These are phyloP conservation scores for Gossypium mustelinum DNA, from an alignment of 345 rosid genomes.

Conservation along the genomic window DNA sequence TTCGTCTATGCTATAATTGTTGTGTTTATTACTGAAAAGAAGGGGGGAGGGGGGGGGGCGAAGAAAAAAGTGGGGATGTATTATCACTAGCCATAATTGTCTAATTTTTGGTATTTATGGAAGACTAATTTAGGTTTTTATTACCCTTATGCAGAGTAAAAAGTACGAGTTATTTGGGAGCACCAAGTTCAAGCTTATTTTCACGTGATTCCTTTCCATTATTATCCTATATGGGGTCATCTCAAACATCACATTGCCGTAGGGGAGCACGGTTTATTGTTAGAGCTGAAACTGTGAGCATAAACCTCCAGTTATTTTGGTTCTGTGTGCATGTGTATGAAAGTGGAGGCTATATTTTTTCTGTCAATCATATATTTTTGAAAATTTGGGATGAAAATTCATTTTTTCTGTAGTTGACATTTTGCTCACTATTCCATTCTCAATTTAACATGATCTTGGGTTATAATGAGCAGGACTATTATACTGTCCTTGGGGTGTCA, in stretches of 20 bases:
- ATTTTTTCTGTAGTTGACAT: not conserved
- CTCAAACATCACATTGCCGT: not conserved
- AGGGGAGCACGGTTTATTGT: conserved; percentile 37
- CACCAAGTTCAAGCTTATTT: conserved; percentile 63
- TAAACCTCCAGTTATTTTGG: conserved; percentile 7
- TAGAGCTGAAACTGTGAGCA: conserved; percentile 81
- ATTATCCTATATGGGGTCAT: conserved; percentile 21
- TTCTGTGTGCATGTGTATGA: not conserved
- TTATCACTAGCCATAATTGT: not conserved
- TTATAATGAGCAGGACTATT: conserved; percentile 54
- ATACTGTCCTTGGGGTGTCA: conserved; percentile 88
- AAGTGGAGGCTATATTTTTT: not conserved
- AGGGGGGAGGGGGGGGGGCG: not conserved
- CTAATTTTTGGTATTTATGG: not conserved
- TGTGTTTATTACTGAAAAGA: not conserved
- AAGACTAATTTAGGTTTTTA: conserved; percentile 3
- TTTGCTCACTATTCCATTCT: not conserved
- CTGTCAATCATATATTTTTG: not conserved
- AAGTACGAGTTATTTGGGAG: conserved; percentile 47
- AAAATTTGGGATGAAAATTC: not conserved
- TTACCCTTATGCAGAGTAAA: conserved; percentile 31
- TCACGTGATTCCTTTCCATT: conserved; percentile 51
- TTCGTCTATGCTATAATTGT: not conserved
- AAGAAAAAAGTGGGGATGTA: not conserved
- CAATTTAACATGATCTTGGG: conserved; percentile 9